Evolutionary conservation across 164 flowering plant species (phyloP), one percentile per base, ranked within the genome.

Genomic region (Sextonia rubra): DNA sequence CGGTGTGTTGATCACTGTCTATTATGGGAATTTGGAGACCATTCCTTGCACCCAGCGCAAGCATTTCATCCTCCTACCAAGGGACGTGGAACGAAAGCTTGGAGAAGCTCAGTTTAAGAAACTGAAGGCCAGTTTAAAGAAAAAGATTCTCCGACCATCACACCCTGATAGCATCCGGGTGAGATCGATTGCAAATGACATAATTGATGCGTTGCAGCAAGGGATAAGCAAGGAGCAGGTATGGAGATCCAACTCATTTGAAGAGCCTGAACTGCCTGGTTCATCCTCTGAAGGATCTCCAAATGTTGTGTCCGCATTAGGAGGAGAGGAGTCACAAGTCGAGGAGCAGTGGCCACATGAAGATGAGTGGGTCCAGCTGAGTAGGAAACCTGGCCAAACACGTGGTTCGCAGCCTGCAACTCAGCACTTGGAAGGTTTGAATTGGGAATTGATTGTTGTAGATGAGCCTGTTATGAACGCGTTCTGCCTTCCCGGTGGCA

Each of bases 401-500:
- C 77, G 67, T 6, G 92, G 94, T 27, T 47, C 70, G 0, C 69
- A 73, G 26, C 63, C 91, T 3, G 77, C 82, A 0, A 87, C 90
- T 0, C 75, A 81, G 66, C 97, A 94, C 81, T 82, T 94, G 79
- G 94, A 91, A 3, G 92, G 90, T 12, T 76, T 92, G 83, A 88
- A 91, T 66, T 90, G 98, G 98, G 98, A 94, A 73, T 85, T 94
- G 49, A 26, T 94, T 69, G 97, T 94, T 27, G 94, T 94, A 69
- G 67, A 94, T 69, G 90, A 89, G 49, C 91, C 92, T 27, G 66
- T 86, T 64, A 86, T 94, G 3, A 94, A 92, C 85, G 99, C 99
- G 1, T 90, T 92, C 60, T 94, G 99, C 73, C 81, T 92, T 68
- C 99, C 99, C 3, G 97, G 97, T 47, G 99, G 99, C 64, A 94